These are phyloP conservation scores for Porpolomopsis calyptriformis DNA, from an alignment of 768 basidiomycete genomes.

Conservation along the genomic window DNA sequence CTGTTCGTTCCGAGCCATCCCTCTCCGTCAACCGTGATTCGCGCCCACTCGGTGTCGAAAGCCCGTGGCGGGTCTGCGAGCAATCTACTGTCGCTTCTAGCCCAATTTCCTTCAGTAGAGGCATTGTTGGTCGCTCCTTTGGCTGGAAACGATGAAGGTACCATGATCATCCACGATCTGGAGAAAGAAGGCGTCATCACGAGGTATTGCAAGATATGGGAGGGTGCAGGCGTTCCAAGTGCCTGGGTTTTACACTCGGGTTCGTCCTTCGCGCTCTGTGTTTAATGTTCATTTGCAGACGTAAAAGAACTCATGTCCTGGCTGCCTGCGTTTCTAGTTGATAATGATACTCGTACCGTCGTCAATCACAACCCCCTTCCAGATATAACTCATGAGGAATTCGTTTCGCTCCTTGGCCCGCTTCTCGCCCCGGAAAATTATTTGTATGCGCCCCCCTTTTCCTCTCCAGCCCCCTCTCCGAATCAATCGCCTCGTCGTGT, in stretches of 20 bases:
- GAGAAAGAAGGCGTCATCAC: constrained; percentile 11
- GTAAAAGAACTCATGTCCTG: too few species aligned
- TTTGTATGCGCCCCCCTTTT: constrained; percentile 23
- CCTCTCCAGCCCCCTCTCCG: constrained; percentile 19
- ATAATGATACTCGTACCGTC: constrained; percentile 53
- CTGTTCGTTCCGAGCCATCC: constrained; percentile 55
- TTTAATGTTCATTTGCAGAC: too few species aligned
- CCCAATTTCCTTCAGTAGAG: constrained; percentile 59
- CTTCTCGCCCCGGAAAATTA: constrained; percentile 76
- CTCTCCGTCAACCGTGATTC: constrained; percentile 41
- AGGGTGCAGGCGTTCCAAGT: constrained; percentile 59
- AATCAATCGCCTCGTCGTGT: constrained; percentile 25
- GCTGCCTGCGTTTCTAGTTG: constrained; percentile 26
- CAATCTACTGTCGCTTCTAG: constrained; percentile 56
- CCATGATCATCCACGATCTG: constrained; percentile 28
- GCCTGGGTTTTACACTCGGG: constrained; percentile 77
- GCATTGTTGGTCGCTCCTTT: constrained; percentile 66
- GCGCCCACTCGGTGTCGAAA: constrained; percentile 63
- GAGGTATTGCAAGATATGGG: constrained; percentile 45
- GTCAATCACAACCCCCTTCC: constrained; percentile 84
- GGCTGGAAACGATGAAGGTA: constrained; percentile 61
- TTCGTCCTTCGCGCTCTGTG: constrained; percentile 27
- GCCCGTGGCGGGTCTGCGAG: constrained; percentile 65
- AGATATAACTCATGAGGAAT: constrained; percentile 80
- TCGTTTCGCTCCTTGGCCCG: constrained; percentile 70